These are phyloP conservation scores for Naganishia albida DNA, from an alignment of 1,284 basidiomycete species.

Conservation along the genomic window DNA sequence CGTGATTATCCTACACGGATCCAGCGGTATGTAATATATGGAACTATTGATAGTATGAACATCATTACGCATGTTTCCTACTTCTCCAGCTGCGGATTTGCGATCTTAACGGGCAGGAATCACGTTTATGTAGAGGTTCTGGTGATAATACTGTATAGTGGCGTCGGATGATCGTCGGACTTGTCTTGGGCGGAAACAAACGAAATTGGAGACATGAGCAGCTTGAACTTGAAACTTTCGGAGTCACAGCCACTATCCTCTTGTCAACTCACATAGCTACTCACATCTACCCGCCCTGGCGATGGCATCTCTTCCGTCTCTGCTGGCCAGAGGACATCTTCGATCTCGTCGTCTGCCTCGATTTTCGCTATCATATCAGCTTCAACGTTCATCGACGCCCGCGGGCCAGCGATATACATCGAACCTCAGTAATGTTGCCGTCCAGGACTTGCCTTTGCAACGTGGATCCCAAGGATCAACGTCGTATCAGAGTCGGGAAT, in stretches of 20 bases:
- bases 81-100: too few species aligned
- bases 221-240: neutral
- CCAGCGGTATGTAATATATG: too few species aligned
- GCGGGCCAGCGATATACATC: neutral
- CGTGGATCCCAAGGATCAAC: neutral
- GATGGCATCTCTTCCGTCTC: slow-evolving; percentile 11
- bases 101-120: too few species aligned
- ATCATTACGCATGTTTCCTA: too few species aligned
- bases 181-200: neutral
- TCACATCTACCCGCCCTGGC: too few species aligned
- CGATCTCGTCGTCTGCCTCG: neutral
- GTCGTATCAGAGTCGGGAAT: neutral
- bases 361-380: neutral
- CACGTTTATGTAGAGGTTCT: too few species aligned
- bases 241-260: neutral
- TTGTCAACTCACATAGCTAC: neutral
- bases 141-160: too few species aligned
- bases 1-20: too few species aligned
- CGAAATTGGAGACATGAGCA: slow-evolving; percentile 12
- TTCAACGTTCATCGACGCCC: neutral
- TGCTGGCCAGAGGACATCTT: slow-evolving; percentile 11
- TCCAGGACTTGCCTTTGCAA: neutral
- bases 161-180: too few species aligned
- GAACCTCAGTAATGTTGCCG: neutral
- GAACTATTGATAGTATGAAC: too few species aligned